Evolutionary conservation across 352 stramenopile species (phyloP).

Genomic region (Phytophthora chlamydospora): DNA sequence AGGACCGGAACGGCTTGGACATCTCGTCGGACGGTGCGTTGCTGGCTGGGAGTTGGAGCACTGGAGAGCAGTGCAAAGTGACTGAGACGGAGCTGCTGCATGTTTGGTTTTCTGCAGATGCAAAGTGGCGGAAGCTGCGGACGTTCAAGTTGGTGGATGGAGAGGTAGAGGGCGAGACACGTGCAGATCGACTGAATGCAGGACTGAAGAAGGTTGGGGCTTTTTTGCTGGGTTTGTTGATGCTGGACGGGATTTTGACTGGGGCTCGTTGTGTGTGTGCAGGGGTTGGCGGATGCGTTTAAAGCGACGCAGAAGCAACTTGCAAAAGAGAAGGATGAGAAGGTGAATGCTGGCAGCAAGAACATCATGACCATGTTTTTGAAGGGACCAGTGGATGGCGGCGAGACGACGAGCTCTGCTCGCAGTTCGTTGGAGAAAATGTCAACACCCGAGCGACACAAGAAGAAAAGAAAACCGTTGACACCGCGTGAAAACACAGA

Average conservation of each 20-base stretch:
- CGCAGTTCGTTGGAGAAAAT: constrained; percentile 15
- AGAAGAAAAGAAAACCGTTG: constrained; percentile 22
- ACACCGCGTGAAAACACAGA: constrained; percentile 23
- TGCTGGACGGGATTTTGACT: background rate
- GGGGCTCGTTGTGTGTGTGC: background rate
- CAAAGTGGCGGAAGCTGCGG: constrained; percentile 78
- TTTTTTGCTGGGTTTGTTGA: background rate
- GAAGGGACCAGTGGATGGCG: constrained; percentile 12
- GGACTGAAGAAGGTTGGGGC: constrained; percentile 48
- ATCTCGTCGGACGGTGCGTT: constrained; percentile 48
- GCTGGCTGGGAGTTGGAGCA: constrained; percentile 3
- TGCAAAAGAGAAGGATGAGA: constrained; percentile 32
- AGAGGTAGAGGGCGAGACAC: constrained; percentile 61
- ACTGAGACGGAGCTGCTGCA: constrained; percentile 7
- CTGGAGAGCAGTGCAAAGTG: background rate
- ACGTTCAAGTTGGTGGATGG: constrained; percentile 72
- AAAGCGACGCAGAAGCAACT: constrained; percentile 36
- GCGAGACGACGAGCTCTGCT: constrained; percentile 21
- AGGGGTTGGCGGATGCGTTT: constrained; percentile 39
- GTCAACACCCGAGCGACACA: constrained; percentile 12
- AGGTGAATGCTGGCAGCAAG: constrained; percentile 28
- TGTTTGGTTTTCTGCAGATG: constrained; percentile 36
- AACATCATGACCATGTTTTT: constrained; percentile 41
- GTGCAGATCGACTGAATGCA: constrained; percentile 63
- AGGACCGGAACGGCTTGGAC: constrained; percentile 57